Base-by-base conservation (phyloP, 352 stramenopile species). In the Globisporangium barbulae region DNA sequence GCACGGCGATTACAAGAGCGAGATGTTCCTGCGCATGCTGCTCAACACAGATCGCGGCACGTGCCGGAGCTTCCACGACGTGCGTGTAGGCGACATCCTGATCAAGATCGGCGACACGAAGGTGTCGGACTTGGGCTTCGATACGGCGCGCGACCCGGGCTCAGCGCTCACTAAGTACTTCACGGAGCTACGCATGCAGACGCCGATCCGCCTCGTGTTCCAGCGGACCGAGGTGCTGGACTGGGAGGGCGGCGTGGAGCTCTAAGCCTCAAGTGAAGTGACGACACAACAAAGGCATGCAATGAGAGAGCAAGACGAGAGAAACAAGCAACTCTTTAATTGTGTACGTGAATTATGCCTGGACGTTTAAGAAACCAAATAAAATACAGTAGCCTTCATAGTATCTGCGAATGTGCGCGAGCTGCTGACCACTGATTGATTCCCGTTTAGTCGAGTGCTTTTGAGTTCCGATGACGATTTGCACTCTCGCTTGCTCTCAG, bases 241-340 rank as follows among this genome's bases (percentile, higher is more conserved):
- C 54, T 91, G 82, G 82, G 82, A 91, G 58, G 82, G 82, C n/a
- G 82, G 82, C 31, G 82, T 91, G 0, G 82, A 91, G 57, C 61
- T 91, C 48, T 91, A 67, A n/a, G n/a, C n/a, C n/a, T n/a, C n/a
- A n/a, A n/a, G n/a, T n/a, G n/a, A n/a, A n/a, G n/a, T n/a, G n/a
- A n/a, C n/a, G n/a, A 65, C 28, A 1, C 0, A n/a, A 8, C 21
- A 30, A 50, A 35, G 4, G 19, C 25, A 45, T 25, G 15, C 17
- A 48, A 25, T 53, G n/a, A n/a, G 8, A 31, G 15, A 12, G 21
- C 21, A 7, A 30, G 12, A 8, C 45, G 10, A 52, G 7, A 50
- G 13, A 50, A 52, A 52, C 21, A 53, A 53, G 12, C 12, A 53
- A 12, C 22, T 37, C 45, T 30, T 19, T 2, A n/a, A 37, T 21